phyloP scores from a whole-genome alignment of 192 early-diverging fungal genomes.

The Dimargaris xerosporica region DNA sequence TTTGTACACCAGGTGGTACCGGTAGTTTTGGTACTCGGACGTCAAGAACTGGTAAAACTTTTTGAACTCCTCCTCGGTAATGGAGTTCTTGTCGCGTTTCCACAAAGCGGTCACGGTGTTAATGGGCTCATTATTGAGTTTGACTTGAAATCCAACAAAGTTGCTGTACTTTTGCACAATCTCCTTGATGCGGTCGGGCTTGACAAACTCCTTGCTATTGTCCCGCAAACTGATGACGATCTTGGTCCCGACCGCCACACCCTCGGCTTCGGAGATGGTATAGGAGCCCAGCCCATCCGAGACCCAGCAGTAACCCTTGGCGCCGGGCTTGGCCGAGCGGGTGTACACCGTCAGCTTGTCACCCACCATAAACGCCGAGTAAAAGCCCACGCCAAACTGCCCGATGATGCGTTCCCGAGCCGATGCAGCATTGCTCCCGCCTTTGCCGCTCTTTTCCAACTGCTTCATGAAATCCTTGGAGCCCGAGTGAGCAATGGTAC shows the following conservation, averaged over 20 bases:
- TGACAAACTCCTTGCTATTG: constrained; percentile 46
- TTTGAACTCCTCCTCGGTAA: constrained; percentile 39
- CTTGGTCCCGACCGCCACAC: constrained; percentile 63
- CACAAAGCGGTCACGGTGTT: constrained; percentile 46
- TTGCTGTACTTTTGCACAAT: constrained; percentile 54
- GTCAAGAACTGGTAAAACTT: constrained; percentile 47
- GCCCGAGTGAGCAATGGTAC: constrained; percentile 75
- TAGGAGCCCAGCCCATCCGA: constrained; percentile 61
- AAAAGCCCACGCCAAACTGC: constrained; percentile 72
- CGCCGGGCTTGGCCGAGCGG: constrained; percentile 39
- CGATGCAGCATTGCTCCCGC: constrained; percentile 14
- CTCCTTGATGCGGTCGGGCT: constrained; percentile 24
- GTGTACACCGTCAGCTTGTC: constrained; percentile 64
- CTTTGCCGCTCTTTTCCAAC: constrained; percentile 27
- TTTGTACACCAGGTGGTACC: constrained; percentile 40
- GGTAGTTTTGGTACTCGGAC: constrained; percentile 38
- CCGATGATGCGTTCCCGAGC: constrained; percentile 61
- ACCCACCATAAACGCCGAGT: constrained; percentile 58
- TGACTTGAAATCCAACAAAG: constrained; percentile 44
- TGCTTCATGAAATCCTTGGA: constrained; percentile 63
- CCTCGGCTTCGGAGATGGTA: constrained; percentile 63
- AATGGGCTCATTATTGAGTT: constrained; percentile 33
- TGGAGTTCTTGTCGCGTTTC: constrained; percentile 36
- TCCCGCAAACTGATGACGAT: constrained; percentile 64
- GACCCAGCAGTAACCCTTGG: constrained; percentile 62